Evolutionary conservation across 1,284 basidiomycete genomes (phyloP), one percentile per base, ranked within the genome.

Genomic region (Cryptococcus deneoformans): DNA sequence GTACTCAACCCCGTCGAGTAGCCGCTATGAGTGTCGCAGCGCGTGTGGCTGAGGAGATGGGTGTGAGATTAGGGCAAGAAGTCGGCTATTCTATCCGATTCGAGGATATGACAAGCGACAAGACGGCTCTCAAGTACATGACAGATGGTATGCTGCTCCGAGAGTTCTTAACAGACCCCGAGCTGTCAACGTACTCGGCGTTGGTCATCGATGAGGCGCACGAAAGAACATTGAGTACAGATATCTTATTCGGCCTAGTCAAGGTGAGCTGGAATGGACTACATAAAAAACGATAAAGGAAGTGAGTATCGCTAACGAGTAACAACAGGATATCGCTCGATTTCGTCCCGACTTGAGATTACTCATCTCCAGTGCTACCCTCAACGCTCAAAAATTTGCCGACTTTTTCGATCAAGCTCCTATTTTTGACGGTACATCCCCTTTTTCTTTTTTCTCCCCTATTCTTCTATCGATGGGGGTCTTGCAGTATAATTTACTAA

Each of bases 21-120:
- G 96, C 96, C 3, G 96, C 96, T 37, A 99, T 99, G 96, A 95
- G 91, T 47, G 96, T 99, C 50, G 96, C 96, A 1, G 92, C 93
- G 5, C 93, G 96, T 80, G 96, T 99, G 3, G 95, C 95, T 0
- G 96, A 99, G 63, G 96, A 99, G 79, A 92, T 99, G 87, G 96
- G 94, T 5, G 89, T 87, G 5, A 89, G 96, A 71, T 86, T 99
- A 24, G 96, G 96, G 3, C 89, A 94, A 66, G 94, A 98, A 78
- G 95, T 98, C 60, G 96, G 96, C 12, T 99, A 99, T 78, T 93
- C 92, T 37, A 99, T 99, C 68, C 91, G 96, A 39, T 99, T 99
- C 79, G 96, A 99, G 78, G 95, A 99, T 77, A 96, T 93, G 77
- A 99, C 96, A 9, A 95, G 91, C 78, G 93, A 95, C 81, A 98